Evolutionary conservation across 306 rosid species (phyloP), one percentile per base, ranked within the genome.

Genomic region (Canavalia ensiformis): DNA sequence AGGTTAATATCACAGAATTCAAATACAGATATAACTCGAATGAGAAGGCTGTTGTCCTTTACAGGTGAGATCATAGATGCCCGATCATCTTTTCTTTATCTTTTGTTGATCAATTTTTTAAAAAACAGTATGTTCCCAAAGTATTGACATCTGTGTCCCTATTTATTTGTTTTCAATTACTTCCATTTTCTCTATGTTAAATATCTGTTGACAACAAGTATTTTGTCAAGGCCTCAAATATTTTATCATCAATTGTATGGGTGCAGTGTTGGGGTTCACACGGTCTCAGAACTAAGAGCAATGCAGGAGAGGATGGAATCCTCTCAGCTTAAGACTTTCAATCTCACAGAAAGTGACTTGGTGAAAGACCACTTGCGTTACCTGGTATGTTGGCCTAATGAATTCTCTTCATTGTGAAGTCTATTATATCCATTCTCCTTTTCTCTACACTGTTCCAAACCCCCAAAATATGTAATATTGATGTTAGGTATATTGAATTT

Each of bases 311-410:
- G 90, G 76, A 82, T 93, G 92, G 86, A 85, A 70, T 78, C 91
- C 77, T 89, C 91, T 85, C 86, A 82, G 64, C 94, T 93, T 60
- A 52, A 72, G 86, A 92, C 97, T 72, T 60, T 31, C 79, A 86
- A 93, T 82, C 98, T 93, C 67, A 89, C 98, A 4, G 87, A 89
- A 33, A 88, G 88, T 81, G 99, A 93, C 83, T 84, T 92, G 89
- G 97, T 90, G 68, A 96, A 96, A 87, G 98, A 90, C 88, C 98
- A 96, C 87, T 70, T 96, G 71, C 97, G 97, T 60, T 89, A 96
- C 91, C 83, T 93, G 99, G 99, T 96, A 70, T 29, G 74, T 82
- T 59, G 41, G 41, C 52, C 30, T 4, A 29, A 35, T 12, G 55
- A 49, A 13, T 37, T 29, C 10, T 55, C 30, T 54, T 79, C 59